A percentile compares a stretch with the other conserved stretches of the same genome.
phyloP scores from a whole-genome alignment of 2,329 filamentous ascomycete genomes.

The Colletotrichum sidae region DNA sequence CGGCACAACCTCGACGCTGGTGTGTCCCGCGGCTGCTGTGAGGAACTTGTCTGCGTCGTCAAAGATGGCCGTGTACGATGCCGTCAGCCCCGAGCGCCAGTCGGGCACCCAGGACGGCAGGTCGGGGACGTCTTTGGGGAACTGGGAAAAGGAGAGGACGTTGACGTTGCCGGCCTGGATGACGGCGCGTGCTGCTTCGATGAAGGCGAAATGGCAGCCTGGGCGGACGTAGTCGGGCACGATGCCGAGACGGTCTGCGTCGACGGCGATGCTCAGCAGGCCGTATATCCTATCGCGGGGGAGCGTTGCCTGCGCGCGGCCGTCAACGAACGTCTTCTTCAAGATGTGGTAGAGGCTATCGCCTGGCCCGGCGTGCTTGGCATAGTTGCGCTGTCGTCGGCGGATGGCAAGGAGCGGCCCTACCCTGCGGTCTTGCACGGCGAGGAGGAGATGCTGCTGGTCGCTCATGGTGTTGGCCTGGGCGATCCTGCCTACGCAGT shows the following conservation, averaged over 20 bases:
- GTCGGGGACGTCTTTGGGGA: slow-evolving; percentile 23
- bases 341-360: slow-evolving; percentile 38
- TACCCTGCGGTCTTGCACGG: slow-evolving; percentile 4
- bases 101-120: slow-evolving; percentile 53
- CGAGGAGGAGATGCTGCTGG: not conserved
- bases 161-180: slow-evolving; percentile 22
- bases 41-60: slow-evolving; percentile 16
- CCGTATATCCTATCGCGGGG: slow-evolving; percentile 41
- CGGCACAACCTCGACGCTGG: slow-evolving; percentile 3
- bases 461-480: not conserved
- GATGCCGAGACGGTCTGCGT: slow-evolving; percentile 12
- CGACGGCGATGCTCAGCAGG: slow-evolving; percentile 40
- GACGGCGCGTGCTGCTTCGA: slow-evolving; percentile 21
- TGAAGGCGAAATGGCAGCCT: slow-evolving; percentile 12
- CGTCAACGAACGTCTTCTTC: slow-evolving; percentile 38
- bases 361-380: slow-evolving; percentile 37
- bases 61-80: slow-evolving; percentile 11
- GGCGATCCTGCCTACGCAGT: slow-evolving; percentile 12
- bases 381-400: slow-evolving; percentile 21
- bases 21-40: slow-evolving; percentile 13
- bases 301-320: slow-evolving; percentile 36
- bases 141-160: slow-evolving; percentile 28
- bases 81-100: slow-evolving; percentile 43
- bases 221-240: slow-evolving; percentile 18
- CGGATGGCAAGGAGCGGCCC: slow-evolving; percentile 7